Base-by-base conservation (phyloP, 768 basidiomycete species). In the Psilocybe cubensis region DNA sequence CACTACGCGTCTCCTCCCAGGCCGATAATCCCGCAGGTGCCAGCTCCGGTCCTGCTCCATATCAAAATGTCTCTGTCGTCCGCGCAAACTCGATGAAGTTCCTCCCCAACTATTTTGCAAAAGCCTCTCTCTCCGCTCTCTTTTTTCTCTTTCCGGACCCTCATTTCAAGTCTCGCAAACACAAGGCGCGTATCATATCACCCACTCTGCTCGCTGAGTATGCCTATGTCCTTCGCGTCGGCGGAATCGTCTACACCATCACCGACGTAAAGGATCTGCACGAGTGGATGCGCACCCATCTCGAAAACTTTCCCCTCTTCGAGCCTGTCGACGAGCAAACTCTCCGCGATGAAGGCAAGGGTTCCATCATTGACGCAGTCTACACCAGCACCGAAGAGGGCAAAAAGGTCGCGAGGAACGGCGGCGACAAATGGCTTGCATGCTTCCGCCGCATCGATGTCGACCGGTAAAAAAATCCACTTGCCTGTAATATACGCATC, bases 61-160 rank as follows among this genome's bases (percentile, higher is more conserved):
- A 87, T 72, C 86, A 92, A 64, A 98, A 98, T 71, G 85, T 97
- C 53, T 94, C 94, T 31, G 85, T 98, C 61, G 90, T 97, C 61
- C 88, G 97, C 48, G 96, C 92, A 12, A 99, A 99, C 70, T 91
- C 94, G 45, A 98, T 98, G 96, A 98, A 98, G 76, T 98, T 98
- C 72, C 81, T 98, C 54, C 92, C 96, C 5, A 98, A 98, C 74
- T 98, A 94, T 73, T 97, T 99, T 72, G 69, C 81, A 21, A 95
- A 96, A 69, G 88, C 88, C 56, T 96, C 96, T 61, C 80, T 99
- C 33, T 88, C 91, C 18, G 88, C 96, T 46, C 80, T 99, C 48
- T 99, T 99, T 77, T 98, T 99, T 79, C 84, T 98, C 57, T 99
- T 98, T 75, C 97, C 97, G 40, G 97, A 99, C 73, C 97, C 97